A percentile compares a stretch with the other conserved stretches of the same genome.
Conservation (phyloP, 2,329 filamentous ascomycete genomes). For the Cladosporium velox region DNA sequence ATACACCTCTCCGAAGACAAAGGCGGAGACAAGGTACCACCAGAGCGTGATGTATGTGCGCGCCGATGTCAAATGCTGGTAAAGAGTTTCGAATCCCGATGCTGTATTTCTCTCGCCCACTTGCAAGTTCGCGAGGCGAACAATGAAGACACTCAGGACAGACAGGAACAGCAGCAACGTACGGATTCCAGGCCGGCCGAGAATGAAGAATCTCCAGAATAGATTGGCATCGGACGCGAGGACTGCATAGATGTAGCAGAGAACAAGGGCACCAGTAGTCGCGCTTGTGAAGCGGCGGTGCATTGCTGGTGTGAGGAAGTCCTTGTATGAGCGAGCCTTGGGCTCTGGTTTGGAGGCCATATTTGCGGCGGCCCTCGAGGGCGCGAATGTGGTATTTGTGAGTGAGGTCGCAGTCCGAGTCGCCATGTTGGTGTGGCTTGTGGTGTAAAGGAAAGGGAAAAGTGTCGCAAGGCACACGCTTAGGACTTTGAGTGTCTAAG, state of each 20-base stretch:
- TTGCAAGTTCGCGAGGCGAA: slow-evolving; percentile 64
- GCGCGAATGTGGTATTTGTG: slow-evolving; percentile 8
- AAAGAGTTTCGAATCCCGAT: slow-evolving; percentile 67
- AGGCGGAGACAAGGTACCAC: slow-evolving; percentile 77
- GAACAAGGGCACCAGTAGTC: slow-evolving; percentile 65
- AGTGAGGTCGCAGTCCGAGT: slow-evolving; percentile 17
- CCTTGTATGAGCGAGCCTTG: slow-evolving; percentile 67
- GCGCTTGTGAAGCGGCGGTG: slow-evolving; percentile 85
- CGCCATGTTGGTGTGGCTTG: slow-evolving; percentile 11
- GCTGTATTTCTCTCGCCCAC: slow-evolving; percentile 62
- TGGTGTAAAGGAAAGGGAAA: background rate
- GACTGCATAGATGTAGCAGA: slow-evolving; percentile 74
- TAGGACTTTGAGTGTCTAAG: background rate
- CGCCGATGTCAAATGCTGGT: slow-evolving; percentile 54
- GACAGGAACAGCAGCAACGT: slow-evolving; percentile 74
- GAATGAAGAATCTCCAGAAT: slow-evolving; percentile 82
- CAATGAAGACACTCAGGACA: slow-evolving; percentile 74
- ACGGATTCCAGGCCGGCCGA: slow-evolving; percentile 74
- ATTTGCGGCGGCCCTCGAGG: slow-evolving; percentile 31
- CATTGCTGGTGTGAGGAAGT: slow-evolving; percentile 85
- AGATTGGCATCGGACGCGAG: slow-evolving; percentile 55
- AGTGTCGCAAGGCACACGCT: background rate
- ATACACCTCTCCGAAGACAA: slow-evolving; percentile 78
- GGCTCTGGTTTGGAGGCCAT: slow-evolving; percentile 18
- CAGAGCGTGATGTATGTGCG: slow-evolving; percentile 69